Percentiles rank a stretch among this genome's conserved stretches.
Evolutionary conservation across 2,329 filamentous ascomycete species (phyloP).

Genomic region (Seiridium cupressi): DNA sequence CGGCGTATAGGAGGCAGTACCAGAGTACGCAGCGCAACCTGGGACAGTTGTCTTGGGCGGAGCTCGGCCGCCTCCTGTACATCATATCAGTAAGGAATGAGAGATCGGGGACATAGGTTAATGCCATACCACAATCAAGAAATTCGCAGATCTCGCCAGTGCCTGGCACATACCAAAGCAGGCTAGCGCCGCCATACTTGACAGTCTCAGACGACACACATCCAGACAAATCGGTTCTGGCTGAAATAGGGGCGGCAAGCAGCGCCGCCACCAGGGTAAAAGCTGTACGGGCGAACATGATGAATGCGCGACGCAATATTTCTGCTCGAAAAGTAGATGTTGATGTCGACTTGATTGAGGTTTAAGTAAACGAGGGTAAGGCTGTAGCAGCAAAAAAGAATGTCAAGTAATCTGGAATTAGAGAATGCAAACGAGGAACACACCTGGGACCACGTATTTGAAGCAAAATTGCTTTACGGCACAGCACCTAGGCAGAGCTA

Average conservation of each 20-base stretch:
- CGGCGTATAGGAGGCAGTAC: conserved; percentile 54
- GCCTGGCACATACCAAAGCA: conserved; percentile 60
- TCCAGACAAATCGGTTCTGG: conserved; percentile 44
- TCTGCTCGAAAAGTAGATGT: no score
- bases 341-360: no score
- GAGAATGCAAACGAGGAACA: neutral
- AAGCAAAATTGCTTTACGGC: neutral
- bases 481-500: neutral
- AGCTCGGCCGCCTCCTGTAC: conserved; percentile 52
- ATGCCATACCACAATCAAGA: conserved; percentile 56
- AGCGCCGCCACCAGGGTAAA: conserved; percentile 18
- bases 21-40: conserved; percentile 55
- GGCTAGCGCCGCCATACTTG: conserved; percentile 36
- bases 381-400: neutral
- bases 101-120: neutral
- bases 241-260: conserved; percentile 31
- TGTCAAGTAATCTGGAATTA: neutral
- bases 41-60: conserved; percentile 63
- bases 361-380: neutral
- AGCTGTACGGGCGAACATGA: neutral
- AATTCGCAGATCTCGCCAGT: conserved; percentile 63
- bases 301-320: neutral
- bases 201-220: conserved; percentile 38
- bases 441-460: neutral
- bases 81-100: neutral